Evolutionary conservation across 805 yeast species (phyloP), one percentile per base, ranked within the genome.

Genomic region (Metschnikowia reukaufii): DNA sequence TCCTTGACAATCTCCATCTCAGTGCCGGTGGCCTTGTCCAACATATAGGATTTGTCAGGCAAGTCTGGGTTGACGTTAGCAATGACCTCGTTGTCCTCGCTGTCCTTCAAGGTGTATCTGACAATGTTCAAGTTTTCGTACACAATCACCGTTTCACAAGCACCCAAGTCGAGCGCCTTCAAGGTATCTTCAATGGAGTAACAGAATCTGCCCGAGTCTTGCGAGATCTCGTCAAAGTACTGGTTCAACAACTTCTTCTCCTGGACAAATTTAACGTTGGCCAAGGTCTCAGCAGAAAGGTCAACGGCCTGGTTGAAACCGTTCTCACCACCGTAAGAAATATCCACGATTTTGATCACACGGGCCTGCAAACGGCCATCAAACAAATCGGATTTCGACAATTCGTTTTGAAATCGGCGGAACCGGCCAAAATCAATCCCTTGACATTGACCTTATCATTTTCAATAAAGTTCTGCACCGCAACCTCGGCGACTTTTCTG

Each of bases 271-370:
- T 94, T 94, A 58, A 94, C 99, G 67, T 92, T 94, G 41, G 97
- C 86, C 64, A 94, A 79, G 21, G 99, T 87, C 77, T 94, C 99
- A 25, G 97, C 96, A 27, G 97, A 87, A 58, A 94, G 78, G 72
- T 94, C 99, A 61, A 94, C 95, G 37, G 99, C 99, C 77, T 94
- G 99, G 75, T 94, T 94, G 78, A 94, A 94, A 39, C 99, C 99
- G 67, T 94, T 94, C 73, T 94, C 99, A 66, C 99, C 99, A 71
- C 99, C 99, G 64, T 94, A 94, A 2, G 98, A 91, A 47, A 94
- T 87, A 76, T 94, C 99, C 47, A 95, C 99, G 65, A 91, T 81
- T 69, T 90, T 88, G 52, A 94, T 79, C 61, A 94, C 83, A 71
- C 90, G 91, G 42, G 86, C 84, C 58, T 79, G 88, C 63, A 94